These are phyloP conservation scores for Hypoxylon fuscum DNA, from an alignment of 495 filamentous ascomycete genomes.

Conservation along the genomic window DNA sequence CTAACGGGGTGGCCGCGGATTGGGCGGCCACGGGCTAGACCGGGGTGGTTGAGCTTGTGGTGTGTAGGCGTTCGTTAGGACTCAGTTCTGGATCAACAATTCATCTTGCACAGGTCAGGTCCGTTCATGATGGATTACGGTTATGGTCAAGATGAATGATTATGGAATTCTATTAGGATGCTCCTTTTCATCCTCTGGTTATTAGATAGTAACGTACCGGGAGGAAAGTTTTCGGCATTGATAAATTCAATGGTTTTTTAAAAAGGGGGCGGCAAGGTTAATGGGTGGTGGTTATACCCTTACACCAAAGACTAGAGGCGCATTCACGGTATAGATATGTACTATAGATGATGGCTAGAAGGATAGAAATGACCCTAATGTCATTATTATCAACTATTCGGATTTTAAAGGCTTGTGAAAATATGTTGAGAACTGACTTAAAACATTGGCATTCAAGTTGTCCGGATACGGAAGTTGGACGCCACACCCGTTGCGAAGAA, in stretches of 20 bases:
- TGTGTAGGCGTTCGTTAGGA: no score
- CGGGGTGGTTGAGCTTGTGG: slow-evolving; percentile 9
- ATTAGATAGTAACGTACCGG: no score
- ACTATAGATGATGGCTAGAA: not conserved
- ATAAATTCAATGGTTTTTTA: not conserved
- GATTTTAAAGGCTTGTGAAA: not conserved
- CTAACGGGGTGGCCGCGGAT: not conserved
- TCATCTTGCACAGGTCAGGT: no score
- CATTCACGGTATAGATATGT: slow-evolving; percentile 3
- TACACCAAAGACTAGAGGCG: not conserved
- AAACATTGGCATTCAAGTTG: slow-evolving; percentile 15
- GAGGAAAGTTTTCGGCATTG: not conserved
- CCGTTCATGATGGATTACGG: no score
- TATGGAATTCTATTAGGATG: no score
- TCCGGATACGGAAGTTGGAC: slow-evolving; percentile 34
- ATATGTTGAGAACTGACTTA: slow-evolving; percentile 2
- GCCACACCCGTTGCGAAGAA: not conserved
- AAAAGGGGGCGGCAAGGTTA: not conserved
- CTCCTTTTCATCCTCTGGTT: no score
- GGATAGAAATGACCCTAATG: not conserved
- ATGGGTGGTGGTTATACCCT: slow-evolving; percentile 29
- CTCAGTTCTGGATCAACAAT: no score
- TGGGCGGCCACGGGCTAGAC: slow-evolving; percentile 1
- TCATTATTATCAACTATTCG: not conserved
- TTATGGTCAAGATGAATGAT: no score